Evolutionary conservation across 768 basidiomycete species (phyloP).

Genomic region (Termitomyces eurrhizus): DNA sequence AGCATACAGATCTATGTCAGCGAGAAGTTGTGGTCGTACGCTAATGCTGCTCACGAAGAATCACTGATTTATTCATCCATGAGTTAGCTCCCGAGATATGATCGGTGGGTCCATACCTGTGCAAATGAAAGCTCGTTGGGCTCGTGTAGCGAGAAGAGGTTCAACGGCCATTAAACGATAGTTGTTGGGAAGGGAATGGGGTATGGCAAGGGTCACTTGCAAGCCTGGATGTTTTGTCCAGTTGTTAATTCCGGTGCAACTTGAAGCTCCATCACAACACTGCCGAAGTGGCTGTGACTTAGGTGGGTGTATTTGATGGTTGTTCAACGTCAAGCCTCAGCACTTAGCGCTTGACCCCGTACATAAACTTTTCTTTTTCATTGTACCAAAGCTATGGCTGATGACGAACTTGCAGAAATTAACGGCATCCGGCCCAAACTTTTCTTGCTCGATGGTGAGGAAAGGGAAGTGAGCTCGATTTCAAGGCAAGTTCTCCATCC

Average conservation of each 20-base stretch:
- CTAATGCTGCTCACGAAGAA: constrained; percentile 48
- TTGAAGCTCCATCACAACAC: neutral
- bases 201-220: neutral
- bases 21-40: neutral
- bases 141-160: constrained; percentile 65
- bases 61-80: constrained; percentile 33
- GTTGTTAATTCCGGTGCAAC: neutral
- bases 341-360: neutral
- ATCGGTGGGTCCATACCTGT: constrained; percentile 48
- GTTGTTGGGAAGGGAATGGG: neutral
- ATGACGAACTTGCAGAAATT: constrained; percentile 48
- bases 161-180: constrained; percentile 56
- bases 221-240: neutral
- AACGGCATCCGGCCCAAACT: constrained; percentile 49
- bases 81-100: constrained; percentile 1
- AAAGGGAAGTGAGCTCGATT: constrained; percentile 40
- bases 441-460: constrained; percentile 42
- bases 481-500: constrained; percentile 18
- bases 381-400: constrained; percentile 15
- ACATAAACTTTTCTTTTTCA: neutral
- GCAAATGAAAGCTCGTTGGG: constrained; percentile 67
- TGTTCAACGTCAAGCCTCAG: neutral
- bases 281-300: neutral
- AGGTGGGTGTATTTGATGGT: neutral
- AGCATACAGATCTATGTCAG: constrained; percentile 5